These are phyloP conservation scores for Lactifluus volemus DNA, from an alignment of 768 basidiomycete genomes.

Conservation along the genomic window DNA sequence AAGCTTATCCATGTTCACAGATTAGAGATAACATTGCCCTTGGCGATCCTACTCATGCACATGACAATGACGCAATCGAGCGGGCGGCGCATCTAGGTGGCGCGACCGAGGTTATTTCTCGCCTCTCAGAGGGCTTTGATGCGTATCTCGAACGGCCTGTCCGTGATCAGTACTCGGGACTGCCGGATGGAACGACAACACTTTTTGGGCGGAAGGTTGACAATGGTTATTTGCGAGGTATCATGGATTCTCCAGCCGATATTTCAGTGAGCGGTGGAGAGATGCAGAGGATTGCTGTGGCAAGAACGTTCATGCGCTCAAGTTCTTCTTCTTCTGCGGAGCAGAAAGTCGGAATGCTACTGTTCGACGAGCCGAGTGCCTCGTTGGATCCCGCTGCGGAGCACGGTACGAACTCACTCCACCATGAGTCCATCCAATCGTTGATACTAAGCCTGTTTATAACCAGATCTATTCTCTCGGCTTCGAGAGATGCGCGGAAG, in stretches of 20 bases:
- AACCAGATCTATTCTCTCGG: conserved; percentile 57
- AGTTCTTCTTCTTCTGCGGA: conserved; percentile 33
- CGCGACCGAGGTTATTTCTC: conserved; percentile 53
- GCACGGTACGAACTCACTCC: conserved; percentile 36
- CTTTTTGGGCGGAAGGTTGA: conserved; percentile 53
- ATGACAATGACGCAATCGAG: conserved; percentile 49
- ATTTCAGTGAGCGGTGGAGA: conserved; percentile 54
- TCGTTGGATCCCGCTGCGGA: conserved; percentile 70
- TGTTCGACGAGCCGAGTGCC: conserved; percentile 69
- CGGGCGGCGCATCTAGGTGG: conserved; percentile 66
- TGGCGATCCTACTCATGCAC: conserved; percentile 49
- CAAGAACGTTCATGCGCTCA: conserved; percentile 67
- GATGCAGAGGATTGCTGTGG: conserved; percentile 68
- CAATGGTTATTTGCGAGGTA: background rate
- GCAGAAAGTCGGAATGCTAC: conserved; percentile 44
- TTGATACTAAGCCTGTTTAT: conserved; percentile 20
- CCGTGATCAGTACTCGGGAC: conserved; percentile 52
- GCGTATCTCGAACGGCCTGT: conserved; percentile 67
- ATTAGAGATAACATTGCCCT: conserved; percentile 72
- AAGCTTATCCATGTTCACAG: conserved; percentile 28
- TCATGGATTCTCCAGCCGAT: background rate
- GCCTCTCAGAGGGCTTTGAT: conserved; percentile 57
- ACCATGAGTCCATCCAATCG: background rate
- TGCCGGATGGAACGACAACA: conserved; percentile 56
- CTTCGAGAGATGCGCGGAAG: conserved; percentile 57